Evolutionary conservation across 768 basidiomycete species (phyloP), one percentile per base, ranked within the genome.

Genomic region (Lactarius indigo): DNA sequence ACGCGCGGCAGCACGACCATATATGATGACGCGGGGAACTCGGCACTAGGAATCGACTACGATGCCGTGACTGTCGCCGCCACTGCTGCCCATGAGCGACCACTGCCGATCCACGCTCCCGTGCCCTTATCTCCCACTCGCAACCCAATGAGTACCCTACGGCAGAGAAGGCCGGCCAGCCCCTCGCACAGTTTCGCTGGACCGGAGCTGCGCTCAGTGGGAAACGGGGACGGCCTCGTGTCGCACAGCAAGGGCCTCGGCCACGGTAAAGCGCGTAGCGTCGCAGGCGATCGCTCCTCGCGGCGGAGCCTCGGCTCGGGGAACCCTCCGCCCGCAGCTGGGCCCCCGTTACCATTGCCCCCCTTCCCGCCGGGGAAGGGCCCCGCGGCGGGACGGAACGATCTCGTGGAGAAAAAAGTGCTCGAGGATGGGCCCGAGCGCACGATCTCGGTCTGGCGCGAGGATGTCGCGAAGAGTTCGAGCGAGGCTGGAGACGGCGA

Each of bases 381-480:
- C 10, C 63, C 69, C 12, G 68, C 72, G 61, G 66, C 64, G 68
- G 74, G 74, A 20, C 66, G 69, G 35, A 59, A 66, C 23, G 75
- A 75, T 54, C 70, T 78, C 12, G 75, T 78, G 41, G 75, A 77
- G 72, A 69, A 74, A 60, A 69, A 69, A 23, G 71, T 78, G 33
- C 52, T 77, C 44, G 77, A 78, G 65, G 77, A 78, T 62, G 74
- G 74, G 50, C 75, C 77, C 13, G 68, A 73, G 60, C 74, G 75
- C 55, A 78, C 75, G n/a, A 75, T 78, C 59, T 74, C 77, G 33
- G 61, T 77, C 15, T 78, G 77, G 77, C 73, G 77, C 50, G 76
- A 78, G 69, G 64, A 66, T 2, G 77, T 78, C 28, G 76, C 76
- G 55, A 71, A 74, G 70, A 74, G 73, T 57, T 65, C 64, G 35